Evolutionary conservation across 2,329 filamentous ascomycete species (phyloP).

Genomic region (Uncinocarpus reesii): DNA sequence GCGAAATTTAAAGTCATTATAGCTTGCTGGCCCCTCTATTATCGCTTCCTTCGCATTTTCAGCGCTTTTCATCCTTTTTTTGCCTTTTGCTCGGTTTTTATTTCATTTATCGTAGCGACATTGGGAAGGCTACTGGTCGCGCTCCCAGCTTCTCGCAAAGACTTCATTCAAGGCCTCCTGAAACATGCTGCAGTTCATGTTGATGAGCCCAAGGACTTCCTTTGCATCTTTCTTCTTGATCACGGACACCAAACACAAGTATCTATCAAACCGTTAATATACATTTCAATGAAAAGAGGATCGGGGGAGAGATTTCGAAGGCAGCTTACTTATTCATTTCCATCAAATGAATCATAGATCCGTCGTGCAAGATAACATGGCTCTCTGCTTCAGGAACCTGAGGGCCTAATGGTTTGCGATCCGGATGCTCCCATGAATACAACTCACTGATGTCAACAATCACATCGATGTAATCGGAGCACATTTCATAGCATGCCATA

Average conservation of each 20-base stretch:
- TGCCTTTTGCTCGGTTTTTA: no score
- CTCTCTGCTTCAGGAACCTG: constrained; percentile 50
- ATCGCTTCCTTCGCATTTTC: no score
- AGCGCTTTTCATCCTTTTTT: no score
- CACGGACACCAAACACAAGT: constrained; percentile 54
- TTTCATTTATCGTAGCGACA: no score
- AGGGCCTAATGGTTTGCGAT: constrained; percentile 33
- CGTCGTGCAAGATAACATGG: constrained; percentile 52
- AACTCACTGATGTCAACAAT: constrained; percentile 95
- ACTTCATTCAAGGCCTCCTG: constrained; percentile 54
- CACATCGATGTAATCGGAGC: constrained; percentile 96
- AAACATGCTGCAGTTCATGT: constrained; percentile 56
- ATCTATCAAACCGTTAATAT: constrained; percentile 35
- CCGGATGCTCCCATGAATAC: constrained; percentile 61
- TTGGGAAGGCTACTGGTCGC: constrained; percentile 4
- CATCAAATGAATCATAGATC: constrained; percentile 52
- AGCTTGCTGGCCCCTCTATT: background rate
- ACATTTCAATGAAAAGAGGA: background rate
- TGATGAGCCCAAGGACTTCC: constrained; percentile 54
- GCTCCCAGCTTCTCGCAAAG: constrained; percentile 44
- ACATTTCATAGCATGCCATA: constrained; percentile 95
- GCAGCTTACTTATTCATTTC: constrained; percentile 53
- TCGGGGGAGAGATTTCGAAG: background rate
- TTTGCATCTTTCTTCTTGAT: constrained; percentile 56
- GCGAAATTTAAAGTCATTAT: no score